Evolutionary conservation across 345 rosid genomes (phyloP), one percentile per base, ranked within the genome.

Genomic region (Melaleuca quinquenervia): DNA sequence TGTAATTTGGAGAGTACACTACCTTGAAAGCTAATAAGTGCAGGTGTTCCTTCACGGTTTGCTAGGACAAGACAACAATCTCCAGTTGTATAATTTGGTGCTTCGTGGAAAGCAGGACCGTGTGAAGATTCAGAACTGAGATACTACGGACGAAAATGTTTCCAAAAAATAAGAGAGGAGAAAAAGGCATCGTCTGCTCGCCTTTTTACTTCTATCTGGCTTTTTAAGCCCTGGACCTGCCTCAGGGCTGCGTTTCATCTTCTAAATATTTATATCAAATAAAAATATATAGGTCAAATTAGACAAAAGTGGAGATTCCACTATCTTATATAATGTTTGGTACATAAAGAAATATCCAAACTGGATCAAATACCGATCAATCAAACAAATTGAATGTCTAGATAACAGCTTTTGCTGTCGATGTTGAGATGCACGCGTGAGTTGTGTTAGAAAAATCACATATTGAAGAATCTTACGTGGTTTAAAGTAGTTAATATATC

Each of bases 191-290:
- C 21, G 9, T 27, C 75, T 29, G 75, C 75, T 62, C 75, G 29
- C 70, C n/a, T 58, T 58, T 27, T n/a, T 58, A 58, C 70, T n/a
- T 27, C 3, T n/a, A 3, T 15, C 70, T 3, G 12, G 29, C 18
- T 58, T 58, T 58, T n/a, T 58, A 62, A 62, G 18, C 41, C 41
- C 2, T 15, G 1, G 1, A 27, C 9, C 15, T 29, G 3, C 1
- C 22, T n/a, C 32, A 16, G 11, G 8, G 8, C 41, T 5, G 2
- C 1, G 0, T 60, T 60, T 7, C 0, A 6, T 2, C 1, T 7
- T 58, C 32, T 0, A 5, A 1, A 12, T 18, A 0, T 12, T 27
- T 6, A 62, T 32, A 32, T 29, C 15, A 1, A 18, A 64, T 32
- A 64, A 16, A 16, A 9, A 16, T 29, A 16, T 29, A 16, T 2